Evolutionary conservation across 164 flowering plant species (phyloP), one percentile per base, ranked within the genome.

Genomic region (Magnolia changhungtana): DNA sequence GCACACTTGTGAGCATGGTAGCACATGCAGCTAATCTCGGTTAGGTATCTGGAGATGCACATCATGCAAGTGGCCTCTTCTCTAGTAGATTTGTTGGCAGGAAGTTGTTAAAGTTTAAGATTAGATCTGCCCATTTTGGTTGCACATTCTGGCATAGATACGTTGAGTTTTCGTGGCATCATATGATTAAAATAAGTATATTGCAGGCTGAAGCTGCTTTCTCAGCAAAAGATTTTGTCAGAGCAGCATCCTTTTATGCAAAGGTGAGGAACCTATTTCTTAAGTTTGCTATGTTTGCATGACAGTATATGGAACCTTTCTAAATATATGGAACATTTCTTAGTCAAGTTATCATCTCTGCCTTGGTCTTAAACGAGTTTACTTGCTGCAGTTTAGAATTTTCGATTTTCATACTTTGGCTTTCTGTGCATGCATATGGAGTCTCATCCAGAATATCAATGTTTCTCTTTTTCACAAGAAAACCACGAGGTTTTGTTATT

Each of bases 131-230:
- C 61, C 13, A 16, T 16, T 55, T 1, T 55, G 61, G 16, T 55
- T 55, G 13, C 61, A 55, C 61, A 9, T 55, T 1, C 61, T 55
- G 13, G 61, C 61, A 55, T 55, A 11, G 13, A 16, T 55, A 55
- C 61, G 14, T 14, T 29, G 9, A 68, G 18, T 31, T 63, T 63
- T 23, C 50, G 29, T 27, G 19, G 29, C 16, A 49, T 61, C n/a
- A 49, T 50, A 65, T 65, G 64, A 50, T 31, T 67, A 29, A 23
- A 51, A 21, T 69, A 73, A 31, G 37, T 77, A 11, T 84, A 70
- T 31, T 88, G 85, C 96, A 96, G 99, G 99, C 98, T 80, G 99
- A 96, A 82, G 86, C 86, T 76, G 99, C 99, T 78, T 96, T 96
- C 80, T 72, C 84, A 72, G 68, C 88, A 74, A 96, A 86, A 82